Evolutionary conservation across 2,329 filamentous ascomycete genomes (phyloP).

Genomic region (Penicillium sp.): DNA sequence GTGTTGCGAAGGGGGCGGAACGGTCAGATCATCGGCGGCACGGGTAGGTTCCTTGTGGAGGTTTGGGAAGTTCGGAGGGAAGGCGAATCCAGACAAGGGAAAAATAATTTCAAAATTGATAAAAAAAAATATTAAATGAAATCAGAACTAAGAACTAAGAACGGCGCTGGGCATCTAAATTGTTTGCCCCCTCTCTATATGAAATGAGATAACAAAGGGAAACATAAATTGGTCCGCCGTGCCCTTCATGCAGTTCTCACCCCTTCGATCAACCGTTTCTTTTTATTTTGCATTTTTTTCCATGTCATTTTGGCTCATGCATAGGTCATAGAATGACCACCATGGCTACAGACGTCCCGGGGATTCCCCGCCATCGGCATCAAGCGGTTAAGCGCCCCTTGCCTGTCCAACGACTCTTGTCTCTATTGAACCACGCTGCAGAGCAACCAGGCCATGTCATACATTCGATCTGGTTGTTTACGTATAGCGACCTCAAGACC

Average conservation of each 20-base stretch:
- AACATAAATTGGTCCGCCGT: conserved; percentile 4
- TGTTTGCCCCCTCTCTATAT: neutral
- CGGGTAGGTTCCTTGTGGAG: neutral
- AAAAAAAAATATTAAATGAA: neutral
- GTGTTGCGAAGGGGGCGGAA: conserved; percentile 1
- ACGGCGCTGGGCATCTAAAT: neutral
- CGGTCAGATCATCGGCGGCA: neutral
- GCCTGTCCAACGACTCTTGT: neutral
- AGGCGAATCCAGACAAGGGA: neutral
- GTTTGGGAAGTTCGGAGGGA: neutral
- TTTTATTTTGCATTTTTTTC: neutral
- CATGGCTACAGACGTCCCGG: neutral
- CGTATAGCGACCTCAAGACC: conserved; percentile 4
- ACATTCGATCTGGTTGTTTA: conserved; percentile 3
- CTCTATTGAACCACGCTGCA: neutral
- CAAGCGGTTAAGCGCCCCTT: conserved; percentile 7
- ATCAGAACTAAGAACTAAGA: neutral
- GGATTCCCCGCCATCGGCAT: neutral
- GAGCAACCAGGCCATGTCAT: conserved; percentile 5
- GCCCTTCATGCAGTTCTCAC: neutral
- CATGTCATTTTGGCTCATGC: neutral
- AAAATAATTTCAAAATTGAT: neutral
- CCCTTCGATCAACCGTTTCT: neutral
- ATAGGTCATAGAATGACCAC: conserved; percentile 3
- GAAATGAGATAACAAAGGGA: neutral